phyloP scores from a whole-genome alignment of 2,329 filamentous ascomycete species.

The Peltaster fructicola region DNA sequence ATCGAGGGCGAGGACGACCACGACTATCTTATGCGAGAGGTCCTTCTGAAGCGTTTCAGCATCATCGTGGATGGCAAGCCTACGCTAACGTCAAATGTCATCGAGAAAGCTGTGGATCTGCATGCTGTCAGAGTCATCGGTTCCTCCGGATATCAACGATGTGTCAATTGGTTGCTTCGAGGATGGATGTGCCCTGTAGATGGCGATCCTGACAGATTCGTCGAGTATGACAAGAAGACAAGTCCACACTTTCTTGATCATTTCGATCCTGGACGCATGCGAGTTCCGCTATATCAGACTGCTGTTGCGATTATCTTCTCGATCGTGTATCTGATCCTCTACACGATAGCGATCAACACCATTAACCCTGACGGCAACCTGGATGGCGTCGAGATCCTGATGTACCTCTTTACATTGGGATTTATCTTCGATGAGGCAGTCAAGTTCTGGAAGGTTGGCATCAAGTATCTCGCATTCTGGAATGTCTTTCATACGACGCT shows the following conservation, averaged over 20 bases:
- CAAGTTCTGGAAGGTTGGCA: slow-evolving; percentile 89
- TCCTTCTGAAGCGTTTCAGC: slow-evolving; percentile 79
- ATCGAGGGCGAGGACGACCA: slow-evolving; percentile 76
- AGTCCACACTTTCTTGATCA: slow-evolving; percentile 63
- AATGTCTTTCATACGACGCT: slow-evolving; percentile 81
- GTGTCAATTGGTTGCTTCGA: slow-evolving; percentile 79
- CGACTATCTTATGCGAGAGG: slow-evolving; percentile 58
- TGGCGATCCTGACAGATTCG: slow-evolving; percentile 71
- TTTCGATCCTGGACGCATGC: slow-evolving; percentile 86
- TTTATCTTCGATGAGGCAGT: slow-evolving; percentile 75
- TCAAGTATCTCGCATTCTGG: slow-evolving; percentile 88
- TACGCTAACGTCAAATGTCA: slow-evolving; percentile 64
- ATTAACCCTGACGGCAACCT: slow-evolving; percentile 73
- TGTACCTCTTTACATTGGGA: slow-evolving; percentile 82
- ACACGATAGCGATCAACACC: slow-evolving; percentile 83
- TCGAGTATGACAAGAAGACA: slow-evolving; percentile 70
- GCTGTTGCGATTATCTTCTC: slow-evolving; percentile 72
- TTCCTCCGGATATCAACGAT: slow-evolving; percentile 89
- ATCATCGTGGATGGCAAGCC: slow-evolving; percentile 54
- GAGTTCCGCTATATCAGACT: slow-evolving; percentile 84
- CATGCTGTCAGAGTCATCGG: slow-evolving; percentile 81
- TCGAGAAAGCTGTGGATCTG: slow-evolving; percentile 85
- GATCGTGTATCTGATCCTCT: slow-evolving; percentile 65
- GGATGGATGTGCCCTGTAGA: slow-evolving; percentile 97
- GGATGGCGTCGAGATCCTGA: slow-evolving; percentile 62